These are phyloP conservation scores for Cucurbita moschata DNA, from an alignment of 306 rosid genomes.

Conservation along the genomic window DNA sequence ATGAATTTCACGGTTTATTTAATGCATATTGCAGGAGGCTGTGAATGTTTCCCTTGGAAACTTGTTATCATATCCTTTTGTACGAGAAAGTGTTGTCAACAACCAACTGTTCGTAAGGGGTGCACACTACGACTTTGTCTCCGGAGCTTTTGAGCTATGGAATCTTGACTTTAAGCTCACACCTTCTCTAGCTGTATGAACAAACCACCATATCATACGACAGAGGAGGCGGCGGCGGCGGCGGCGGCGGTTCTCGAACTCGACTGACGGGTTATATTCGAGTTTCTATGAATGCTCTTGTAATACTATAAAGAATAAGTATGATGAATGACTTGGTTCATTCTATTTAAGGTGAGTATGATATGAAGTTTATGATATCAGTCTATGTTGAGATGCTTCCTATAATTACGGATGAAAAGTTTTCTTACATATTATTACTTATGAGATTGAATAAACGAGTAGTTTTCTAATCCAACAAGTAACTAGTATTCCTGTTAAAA, in stretches of 20 bases:
- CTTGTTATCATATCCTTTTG: constrained; percentile 73
- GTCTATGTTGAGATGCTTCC: not conserved
- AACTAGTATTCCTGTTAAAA: no score
- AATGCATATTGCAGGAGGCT: constrained; percentile 48
- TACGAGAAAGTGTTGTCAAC: constrained; percentile 41
- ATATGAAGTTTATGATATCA: not conserved
- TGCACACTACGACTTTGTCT: constrained; percentile 70
- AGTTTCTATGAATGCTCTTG: not conserved
- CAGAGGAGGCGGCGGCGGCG: no score
- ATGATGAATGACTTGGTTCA: not conserved
- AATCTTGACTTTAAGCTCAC: constrained; percentile 47
- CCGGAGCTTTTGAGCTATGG: constrained; percentile 69
- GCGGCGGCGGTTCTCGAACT: not conserved
- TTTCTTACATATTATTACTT: constrained; percentile 1
- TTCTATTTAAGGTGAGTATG: not conserved
- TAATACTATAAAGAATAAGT: not conserved
- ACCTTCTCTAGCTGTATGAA: constrained; percentile 17
- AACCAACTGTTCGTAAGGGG: constrained; percentile 55
- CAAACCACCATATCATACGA: not conserved
- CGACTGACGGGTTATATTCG: not conserved
- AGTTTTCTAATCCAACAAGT: constrained; percentile 35
- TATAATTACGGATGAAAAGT: not conserved
- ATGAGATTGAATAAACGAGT: constrained; percentile 71
- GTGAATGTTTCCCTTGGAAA: constrained; percentile 89
- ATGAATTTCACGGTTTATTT: no score